Base-by-base conservation (phyloP, 1,284 basidiomycete genomes). In the Pseudozyma hubeiensis region DNA sequence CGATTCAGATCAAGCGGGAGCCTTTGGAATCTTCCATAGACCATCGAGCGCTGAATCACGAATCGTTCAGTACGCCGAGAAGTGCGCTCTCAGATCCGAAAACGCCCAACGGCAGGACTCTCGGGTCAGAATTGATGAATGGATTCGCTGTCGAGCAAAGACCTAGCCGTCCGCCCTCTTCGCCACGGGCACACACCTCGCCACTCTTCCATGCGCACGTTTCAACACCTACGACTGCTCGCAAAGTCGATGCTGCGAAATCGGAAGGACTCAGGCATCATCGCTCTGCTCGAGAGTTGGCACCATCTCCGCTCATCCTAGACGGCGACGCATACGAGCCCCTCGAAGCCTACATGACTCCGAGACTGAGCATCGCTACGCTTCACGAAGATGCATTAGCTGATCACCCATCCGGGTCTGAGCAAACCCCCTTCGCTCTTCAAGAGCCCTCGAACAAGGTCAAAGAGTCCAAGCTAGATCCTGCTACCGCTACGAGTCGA, bases 311-410 rank as follows among this genome's bases (percentile, higher is more conserved):
- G 2, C 19, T 47, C 5, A 50, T 49, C 5, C n/a, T 48, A 10
- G 66, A 69, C 6, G 19, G 44, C 16, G 66, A 65, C 3, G 24
- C 14, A 31, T 39, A 57, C 9, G 67, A 63, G 29, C 44, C 43
- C 10, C 7, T 33, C 14, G 60, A 68, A 39, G 60, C 62, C 13
- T 67, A 60, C 46, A 64, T 64, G 59, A 65, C 68, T 0, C 61
- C 63, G 7, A 45, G 66, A 10, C 24, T 54, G 8, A 69, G 62
- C 40, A 34, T 67, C 37, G 35, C 59, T 0, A 61, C 53, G 24
- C 48, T 67, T 2, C 59, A 64, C 48, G 61, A 69, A 9, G 56
- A 69, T 30, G 40, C 43, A 6, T 35, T 24, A n/a, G 7, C 31
- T 17, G n/a, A 14, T 3, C 24, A 19, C 1, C 29, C 54, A 4